Percentiles rank a stretch among this genome's conserved stretches.
These are phyloP conservation scores for Xylariaceae sp. DNA, from an alignment of 2,329 filamentous ascomycete genomes.

Conservation along the genomic window DNA sequence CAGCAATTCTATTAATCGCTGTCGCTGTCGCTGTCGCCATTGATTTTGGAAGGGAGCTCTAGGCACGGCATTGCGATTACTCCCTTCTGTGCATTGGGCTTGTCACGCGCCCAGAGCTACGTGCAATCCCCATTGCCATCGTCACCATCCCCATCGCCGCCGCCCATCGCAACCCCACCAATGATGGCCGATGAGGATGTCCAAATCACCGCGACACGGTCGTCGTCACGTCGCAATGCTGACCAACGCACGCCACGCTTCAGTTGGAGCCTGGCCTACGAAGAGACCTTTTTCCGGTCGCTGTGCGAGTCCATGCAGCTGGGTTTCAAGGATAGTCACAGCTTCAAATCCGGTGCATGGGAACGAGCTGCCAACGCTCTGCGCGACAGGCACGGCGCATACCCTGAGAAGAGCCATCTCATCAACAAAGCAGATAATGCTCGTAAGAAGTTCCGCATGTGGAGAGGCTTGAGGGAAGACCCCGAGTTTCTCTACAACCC, in stretches of 20 bases:
- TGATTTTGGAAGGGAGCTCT: constrained; percentile 6
- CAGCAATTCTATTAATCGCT: too few relatives aligned
- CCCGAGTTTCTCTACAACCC: constrained; percentile 62
- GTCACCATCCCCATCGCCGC: too few relatives aligned
- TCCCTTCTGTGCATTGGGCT: constrained; percentile 1
- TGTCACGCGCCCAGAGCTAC: too few relatives aligned
- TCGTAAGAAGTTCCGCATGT: constrained; percentile 66
- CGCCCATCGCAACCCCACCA: too few relatives aligned
- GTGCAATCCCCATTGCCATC: too few relatives aligned
- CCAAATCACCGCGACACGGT: constrained; percentile 23
- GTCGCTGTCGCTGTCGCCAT: too few relatives aligned
- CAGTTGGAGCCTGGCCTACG: constrained; percentile 64
- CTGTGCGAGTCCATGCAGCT: constrained; percentile 64
- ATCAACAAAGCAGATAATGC: constrained; percentile 70
- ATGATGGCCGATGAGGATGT: constrained; percentile 42
- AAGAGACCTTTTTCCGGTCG: constrained; percentile 66
- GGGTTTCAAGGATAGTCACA: constrained; percentile 62
- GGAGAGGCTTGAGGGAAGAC: constrained; percentile 63
- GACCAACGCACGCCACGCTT: constrained; percentile 55
- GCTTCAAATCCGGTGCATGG: constrained; percentile 68
- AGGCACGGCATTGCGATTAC: constrained; percentile 13
- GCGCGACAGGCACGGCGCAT: constrained; percentile 60
- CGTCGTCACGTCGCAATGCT: constrained; percentile 38
- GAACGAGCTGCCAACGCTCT: constrained; percentile 61
- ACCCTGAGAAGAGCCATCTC: constrained; percentile 64